A percentile compares a stretch with the other conserved stretches of the same genome.
phyloP scores from a whole-genome alignment of 2,329 filamentous ascomycete genomes.

The Venturia asperata region DNA sequence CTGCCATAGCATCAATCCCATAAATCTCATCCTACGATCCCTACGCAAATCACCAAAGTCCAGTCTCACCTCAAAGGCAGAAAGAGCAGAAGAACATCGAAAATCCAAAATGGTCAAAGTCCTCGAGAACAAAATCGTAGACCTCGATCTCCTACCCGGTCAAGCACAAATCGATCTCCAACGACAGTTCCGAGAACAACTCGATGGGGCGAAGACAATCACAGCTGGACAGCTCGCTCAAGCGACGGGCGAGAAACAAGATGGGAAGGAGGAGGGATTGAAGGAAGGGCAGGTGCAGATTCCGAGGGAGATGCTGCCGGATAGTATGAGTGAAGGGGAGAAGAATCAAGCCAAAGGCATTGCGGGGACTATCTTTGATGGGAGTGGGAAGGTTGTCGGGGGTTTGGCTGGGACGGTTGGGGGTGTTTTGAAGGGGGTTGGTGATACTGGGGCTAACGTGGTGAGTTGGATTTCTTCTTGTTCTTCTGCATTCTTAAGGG shows the following conservation, averaged over 20 bases:
- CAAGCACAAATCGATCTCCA: slow-evolving; percentile 19
- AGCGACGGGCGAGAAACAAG: background rate
- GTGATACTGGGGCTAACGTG: slow-evolving; percentile 23
- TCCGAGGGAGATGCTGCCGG: slow-evolving; percentile 18
- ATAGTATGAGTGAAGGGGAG: slow-evolving; percentile 17
- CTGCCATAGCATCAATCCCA: background rate
- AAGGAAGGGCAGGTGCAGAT: slow-evolving; percentile 14
- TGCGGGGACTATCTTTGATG: slow-evolving; percentile 17
- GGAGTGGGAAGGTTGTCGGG: slow-evolving; percentile 21
- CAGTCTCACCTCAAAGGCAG: no score
- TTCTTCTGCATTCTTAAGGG: no score
- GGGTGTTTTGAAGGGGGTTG: slow-evolving; percentile 22
- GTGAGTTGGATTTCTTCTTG: slow-evolving; percentile 17
- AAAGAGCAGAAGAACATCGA: background rate
- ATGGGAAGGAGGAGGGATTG: background rate
- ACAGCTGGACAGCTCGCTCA: background rate
- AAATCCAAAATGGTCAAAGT: slow-evolving; percentile 23
- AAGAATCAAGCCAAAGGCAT: slow-evolving; percentile 10
- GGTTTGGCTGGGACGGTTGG: slow-evolving; percentile 21
- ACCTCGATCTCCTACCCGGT: slow-evolving; percentile 23
- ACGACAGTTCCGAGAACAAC: slow-evolving; percentile 19
- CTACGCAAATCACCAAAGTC: background rate
- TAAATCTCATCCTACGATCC: background rate
- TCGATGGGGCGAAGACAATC: slow-evolving; percentile 15
- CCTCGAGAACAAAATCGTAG: slow-evolving; percentile 23